Base-by-base conservation (phyloP, 148 eudicot species). In the Rhododendron vialii region DNA sequence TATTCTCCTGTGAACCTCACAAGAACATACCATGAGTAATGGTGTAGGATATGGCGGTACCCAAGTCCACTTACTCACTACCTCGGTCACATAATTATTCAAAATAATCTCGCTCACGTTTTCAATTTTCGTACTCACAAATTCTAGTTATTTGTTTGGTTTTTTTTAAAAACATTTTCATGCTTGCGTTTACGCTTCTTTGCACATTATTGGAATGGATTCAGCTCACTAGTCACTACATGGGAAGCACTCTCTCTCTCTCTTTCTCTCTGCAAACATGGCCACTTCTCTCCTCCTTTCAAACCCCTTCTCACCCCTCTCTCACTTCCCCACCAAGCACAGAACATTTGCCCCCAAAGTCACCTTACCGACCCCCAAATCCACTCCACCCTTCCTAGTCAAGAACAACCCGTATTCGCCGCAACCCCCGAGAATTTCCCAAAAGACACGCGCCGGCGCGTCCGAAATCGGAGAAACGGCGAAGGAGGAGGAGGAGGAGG, bases 241-340 rank as follows among this genome's bases (percentile, higher is more conserved):
- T 38, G 41, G 43, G 0, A 0, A 5, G 43, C 7, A 0, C 7
- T 0, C 43, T 7, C 7, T 7, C 43, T 1, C 57, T 14, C 30
- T 43, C 71, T 20, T 30, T 67, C 86, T 71, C 78, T 80, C 84
- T 63, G 67, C 30, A 33, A 24, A 84, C 74, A 95, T 95, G 98
- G 93, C 98, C 77, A 84, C 91, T 86, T 90, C 96, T 30, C 81
- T 93, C 61, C 81, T 93, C 67, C 92, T 93, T 47, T 88, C 95
- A 86, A 88, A 55, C 69, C 91, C 95, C 14, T 50, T 90, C 80
- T 77, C 88, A 48, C 69, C 87, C 61, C 78, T 73, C 17, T 87
- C 86, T 22, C 85, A 48, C 65, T 47, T 84, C 20, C 89, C 87
- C 45, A 84, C 89, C 38, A 90, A 88, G 41, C 86, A 84, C 86